These are phyloP conservation scores for Truncatella angustata DNA, from an alignment of 2,329 filamentous ascomycete species.

Conservation along the genomic window DNA sequence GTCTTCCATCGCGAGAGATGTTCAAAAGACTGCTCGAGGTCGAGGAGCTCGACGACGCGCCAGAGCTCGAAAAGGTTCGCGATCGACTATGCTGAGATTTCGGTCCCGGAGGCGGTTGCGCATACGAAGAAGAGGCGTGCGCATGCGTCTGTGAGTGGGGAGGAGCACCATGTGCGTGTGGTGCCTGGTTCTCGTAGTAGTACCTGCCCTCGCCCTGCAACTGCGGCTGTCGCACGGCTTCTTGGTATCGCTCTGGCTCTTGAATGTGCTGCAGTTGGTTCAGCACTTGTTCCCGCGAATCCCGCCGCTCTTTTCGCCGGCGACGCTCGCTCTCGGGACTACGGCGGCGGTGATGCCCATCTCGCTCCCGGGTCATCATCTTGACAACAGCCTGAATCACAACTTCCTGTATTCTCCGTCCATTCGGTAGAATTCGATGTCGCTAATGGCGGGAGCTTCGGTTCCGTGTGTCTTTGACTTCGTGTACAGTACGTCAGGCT, in stretches of 20 bases:
- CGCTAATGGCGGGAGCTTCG: no score
- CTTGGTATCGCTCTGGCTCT: conserved; percentile 18
- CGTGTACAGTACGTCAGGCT: neutral
- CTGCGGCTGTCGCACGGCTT: conserved; percentile 17
- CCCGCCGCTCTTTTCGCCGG: conserved; percentile 43
- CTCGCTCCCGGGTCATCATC: conserved; percentile 50
- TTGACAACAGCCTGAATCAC: conserved; percentile 25
- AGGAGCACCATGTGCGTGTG: no score
- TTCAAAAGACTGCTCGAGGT: conserved; percentile 62
- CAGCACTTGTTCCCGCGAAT: conserved; percentile 37
- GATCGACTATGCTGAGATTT: conserved; percentile 12
- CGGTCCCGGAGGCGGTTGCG: neutral
- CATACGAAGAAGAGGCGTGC: neutral
- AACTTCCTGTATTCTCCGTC: conserved; percentile 5
- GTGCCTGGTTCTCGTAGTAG: conserved; percentile 10
- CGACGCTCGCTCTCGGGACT: conserved; percentile 55
- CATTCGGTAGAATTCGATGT: conserved; percentile 1
- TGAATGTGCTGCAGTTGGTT: conserved; percentile 20
- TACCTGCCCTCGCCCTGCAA: conserved; percentile 17
- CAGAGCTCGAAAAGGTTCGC: conserved; percentile 28
- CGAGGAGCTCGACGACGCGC: conserved; percentile 23
- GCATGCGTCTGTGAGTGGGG: neutral
- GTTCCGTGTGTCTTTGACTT: no score
- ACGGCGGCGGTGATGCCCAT: conserved; percentile 43
- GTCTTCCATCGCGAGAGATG: conserved; percentile 56